Evolutionary conservation across 257 asterid genomes (phyloP).

Genomic region (Orobanche coerulescens): DNA sequence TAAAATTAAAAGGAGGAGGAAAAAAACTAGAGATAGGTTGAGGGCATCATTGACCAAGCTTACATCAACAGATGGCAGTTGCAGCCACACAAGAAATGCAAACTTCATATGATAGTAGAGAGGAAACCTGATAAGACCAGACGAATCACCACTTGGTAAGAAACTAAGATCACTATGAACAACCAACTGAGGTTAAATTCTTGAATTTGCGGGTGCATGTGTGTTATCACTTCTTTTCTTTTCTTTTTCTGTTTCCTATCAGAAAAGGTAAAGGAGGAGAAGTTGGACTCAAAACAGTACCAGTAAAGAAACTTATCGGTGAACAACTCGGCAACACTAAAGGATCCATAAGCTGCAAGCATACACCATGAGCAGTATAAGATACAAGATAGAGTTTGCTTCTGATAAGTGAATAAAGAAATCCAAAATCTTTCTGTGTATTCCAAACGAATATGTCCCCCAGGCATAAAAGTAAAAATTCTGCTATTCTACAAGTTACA

Average conservation of each 20-base stretch:
- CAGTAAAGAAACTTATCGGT: slow-evolving; percentile 73
- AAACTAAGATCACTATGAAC: slow-evolving; percentile 8
- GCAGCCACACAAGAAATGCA: slow-evolving; percentile 99
- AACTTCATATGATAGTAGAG: slow-evolving; percentile 81
- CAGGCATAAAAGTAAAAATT: neutral
- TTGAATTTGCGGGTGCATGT: neutral
- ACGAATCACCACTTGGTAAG: slow-evolving; percentile 18
- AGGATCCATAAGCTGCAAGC: slow-evolving; percentile 93
- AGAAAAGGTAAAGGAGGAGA: neutral
- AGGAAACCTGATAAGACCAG: slow-evolving; percentile 62
- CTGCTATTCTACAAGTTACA: neutral
- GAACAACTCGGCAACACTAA: slow-evolving; percentile 64
- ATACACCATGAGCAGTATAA: slow-evolving; percentile 21
- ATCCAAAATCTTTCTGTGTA: slow-evolving; percentile 2
- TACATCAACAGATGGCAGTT: slow-evolving; percentile 79
- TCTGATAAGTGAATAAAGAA: slow-evolving; percentile 7
- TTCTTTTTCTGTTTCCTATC: neutral
- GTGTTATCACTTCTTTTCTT: neutral
- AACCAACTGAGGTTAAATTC: neutral
- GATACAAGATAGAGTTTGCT: neutral
- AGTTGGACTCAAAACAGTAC: slow-evolving; percentile 33
- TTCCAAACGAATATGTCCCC: neutral
- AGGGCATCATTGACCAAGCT: slow-evolving; percentile 24
- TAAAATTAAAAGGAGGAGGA: neutral
- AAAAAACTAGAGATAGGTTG: slow-evolving; percentile 5